Evolutionary conservation across 177 flowering plant genomes (phyloP), one percentile per base, ranked within the genome.

Genomic region (Telopea speciosissima): DNA sequence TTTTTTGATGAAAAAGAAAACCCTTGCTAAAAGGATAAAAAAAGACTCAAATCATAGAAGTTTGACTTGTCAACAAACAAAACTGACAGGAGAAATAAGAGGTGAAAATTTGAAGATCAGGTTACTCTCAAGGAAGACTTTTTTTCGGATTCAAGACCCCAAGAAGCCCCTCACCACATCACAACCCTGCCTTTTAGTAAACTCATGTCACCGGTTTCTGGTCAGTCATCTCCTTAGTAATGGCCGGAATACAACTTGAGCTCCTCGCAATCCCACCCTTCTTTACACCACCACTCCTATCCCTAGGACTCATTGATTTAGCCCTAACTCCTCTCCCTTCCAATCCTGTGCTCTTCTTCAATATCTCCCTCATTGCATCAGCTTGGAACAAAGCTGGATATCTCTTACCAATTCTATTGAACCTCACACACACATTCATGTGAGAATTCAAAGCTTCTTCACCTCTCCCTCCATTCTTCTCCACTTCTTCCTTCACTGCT

Each of bases 211-310:
- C 17, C 5, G 72, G 16, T 58, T 7, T 58, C n/a, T 21, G 74
- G 60, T 81, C 79, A 19, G 62, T 80, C 69, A 87, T 83, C 42
- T 87, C 96, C 79, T 78, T 82, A 0, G 91, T 85, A 56, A 91
- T 85, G 9, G 89, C 90, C 0, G 98, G 88, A 77, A 93, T 91
- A 74, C 98, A 93, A 67, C 97, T 93, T 0, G 97, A 83, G 70
- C 92, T 91, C 81, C 98, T 83, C 8, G 85, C 72, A 21, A 92
- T 87, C 9, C 85, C 72, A 22, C 80, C 85, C 45, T 74, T 80
- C 74, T 75, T 84, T 0, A 21, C 26, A 21, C 42, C 68, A 14
- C 17, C 45, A 64, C 17, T 56, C 23, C 23, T 74, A 22, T 79
- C 85, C 36, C 85, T 82, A 13, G 89, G 87, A 67, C 88, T 83